Evolutionary conservation across 2,329 filamentous ascomycete species (phyloP), one percentile per base, ranked within the genome.

Genomic region (Colletotrichum tofieldiae): DNA sequence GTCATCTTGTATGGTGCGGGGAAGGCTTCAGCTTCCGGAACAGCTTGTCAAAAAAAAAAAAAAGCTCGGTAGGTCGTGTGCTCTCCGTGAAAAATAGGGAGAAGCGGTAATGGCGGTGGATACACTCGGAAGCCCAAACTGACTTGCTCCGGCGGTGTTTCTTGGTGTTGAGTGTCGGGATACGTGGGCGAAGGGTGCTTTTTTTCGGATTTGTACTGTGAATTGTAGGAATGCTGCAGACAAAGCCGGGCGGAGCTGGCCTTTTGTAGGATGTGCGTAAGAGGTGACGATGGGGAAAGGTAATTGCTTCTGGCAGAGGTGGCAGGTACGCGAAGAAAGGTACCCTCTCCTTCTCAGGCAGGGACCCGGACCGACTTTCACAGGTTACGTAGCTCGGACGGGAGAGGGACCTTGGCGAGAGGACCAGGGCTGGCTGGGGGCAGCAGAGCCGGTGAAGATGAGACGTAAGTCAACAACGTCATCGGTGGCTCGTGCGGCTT

Each of bases 1-100:
- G 87, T 89, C 87, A 89, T 89, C 66, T 79, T 87, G 82, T 79
- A 29, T 20, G 23, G 62, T 74, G 72, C 59, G 73, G 73, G 65
- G 73, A 67, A 69, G 23, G 70, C 69, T 72, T 62, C 37, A 39
- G 64, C 60, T 70, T 14, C 14, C 49, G 61, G 61, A 23, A 55
- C 26, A 55, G 37, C 26, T 45, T 43, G 23, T 61, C 18, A 54
- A 49, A 60, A 41, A 62, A 16, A 54, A 49, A 60, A 41, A 62
- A 16, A 39, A 35, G 47, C 35, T 63, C n/a, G 32, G 32, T 32
- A 62, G 68, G 59, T 74, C 51, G 68, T 67, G 68, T 67, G 60
- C 59, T 65, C 35, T 56, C 59, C 32, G 37, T 67, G 29, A 29
- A 56, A 20, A 29, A 52, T 39, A 45, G 41, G 51, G 56, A 41